Base-by-base conservation (phyloP, 306 rosid species). In the Fragaria iinumae region DNA sequence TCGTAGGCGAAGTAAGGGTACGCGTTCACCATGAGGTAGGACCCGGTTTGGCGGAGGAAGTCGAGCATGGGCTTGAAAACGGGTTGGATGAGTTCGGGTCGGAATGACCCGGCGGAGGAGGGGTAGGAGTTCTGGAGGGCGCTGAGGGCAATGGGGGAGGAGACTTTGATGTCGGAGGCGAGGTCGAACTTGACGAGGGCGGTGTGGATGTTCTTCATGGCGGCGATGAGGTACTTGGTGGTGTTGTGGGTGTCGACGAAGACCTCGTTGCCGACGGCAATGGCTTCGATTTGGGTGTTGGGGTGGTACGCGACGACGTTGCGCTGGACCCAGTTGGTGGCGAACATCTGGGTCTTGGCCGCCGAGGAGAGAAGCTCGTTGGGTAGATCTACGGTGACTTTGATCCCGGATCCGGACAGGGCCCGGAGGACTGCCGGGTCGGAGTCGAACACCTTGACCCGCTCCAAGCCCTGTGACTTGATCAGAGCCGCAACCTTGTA, bases 1-100 rank as follows among this genome's bases (percentile, higher is more conserved):
- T 92, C 99, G 69, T 89, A 96, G 0, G 99, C 99, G 74, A 96
- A 96, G 36, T 92, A 96, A 0, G 99, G 99, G 81, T 96, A 96
- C 1, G 91, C 97, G 44, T 96, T 96, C 0, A 96, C 98, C 99
- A 96, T 96, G 20, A 96, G 90, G 77, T 76, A 88, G 0, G 99
- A 96, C 50, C 96, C 93, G 0, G 99, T 91, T 71, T 86, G 79
- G 17, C 92, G 96, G 32, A 96, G 90, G 50, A 96, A 96, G 0
- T 81, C 89, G 32, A 96, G 69, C 87, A 96, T 81, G 49, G 98
- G 99, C 20, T 81, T 82, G 67, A 96, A 92, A 41, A 92, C 96
- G 71, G 92, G 66, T 29, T 84, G 83, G 0, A 91, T 73, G 2
- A 96, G 90, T 47, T 92, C 96, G 32, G 93, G 85, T 65, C 96